Base-by-base conservation (phyloP, 1,284 basidiomycete genomes). In the Pisolithus thermaeus region DNA sequence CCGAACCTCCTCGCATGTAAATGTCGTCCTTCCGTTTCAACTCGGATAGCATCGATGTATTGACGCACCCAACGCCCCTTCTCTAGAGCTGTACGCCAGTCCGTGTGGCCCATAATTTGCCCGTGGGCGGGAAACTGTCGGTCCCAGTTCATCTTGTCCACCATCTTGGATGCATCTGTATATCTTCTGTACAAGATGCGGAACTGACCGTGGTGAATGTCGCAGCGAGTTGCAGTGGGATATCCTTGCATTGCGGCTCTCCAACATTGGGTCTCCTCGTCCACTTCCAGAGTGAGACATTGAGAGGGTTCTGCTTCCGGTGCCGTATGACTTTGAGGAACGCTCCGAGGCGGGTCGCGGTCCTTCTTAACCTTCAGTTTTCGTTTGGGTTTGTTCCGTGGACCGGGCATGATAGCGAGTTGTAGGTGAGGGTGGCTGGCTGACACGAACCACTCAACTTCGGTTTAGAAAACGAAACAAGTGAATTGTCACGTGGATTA, bases 41-140 rank as follows among this genome's bases (percentile, higher is more conserved):
- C 54, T 1, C 69, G 54, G 20, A 70, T 62, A n/a, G 63, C 64
- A 43, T 67, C 61, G 9, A 69, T 51, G 45, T 69, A 70, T 23
- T 52, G 41, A 27, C 57, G 56, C 25, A 63, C 52, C 58, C 58
- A 56, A 8, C 55, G 56, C 50, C 5, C 55, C 56, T 3, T 30
- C 38, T 1, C 9, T 4, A 32, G 30, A 12, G 12, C 30, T 32
- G 11, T 32, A 12, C 43, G 36, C 47, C 56, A 52, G 41, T 66
- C 59, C 1, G 49, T 44, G 38, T 59, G 62, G 2, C 30, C 20
- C n/a, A 7, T n/a, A 4, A 70, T 58, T 41, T 59, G 54, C 4
- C 51, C 52, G 14, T 53, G 43, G 3, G 57, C 49, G 0, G 67
- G 66, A 7, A 70, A 28, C 4, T 57, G 46, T 1, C 39, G 12